Evolutionary conservation across 169 alveolate species (phyloP).

Genomic region (Babesia gibsoni): DNA sequence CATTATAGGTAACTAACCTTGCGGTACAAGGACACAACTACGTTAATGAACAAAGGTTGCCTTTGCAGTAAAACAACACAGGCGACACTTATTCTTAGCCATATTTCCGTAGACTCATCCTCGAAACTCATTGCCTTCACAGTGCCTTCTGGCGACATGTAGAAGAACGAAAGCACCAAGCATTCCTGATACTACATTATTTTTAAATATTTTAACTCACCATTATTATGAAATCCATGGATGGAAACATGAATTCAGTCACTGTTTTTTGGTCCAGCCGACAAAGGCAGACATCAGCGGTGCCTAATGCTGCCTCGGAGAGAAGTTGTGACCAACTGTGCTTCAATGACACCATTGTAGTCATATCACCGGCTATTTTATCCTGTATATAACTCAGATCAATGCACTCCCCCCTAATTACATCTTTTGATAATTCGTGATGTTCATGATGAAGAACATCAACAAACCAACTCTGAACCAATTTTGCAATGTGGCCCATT

Average conservation of each 20-base stretch:
- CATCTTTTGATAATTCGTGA: no score
- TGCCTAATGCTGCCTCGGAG: conserved; percentile 25
- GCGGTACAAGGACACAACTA: conserved; percentile 16
- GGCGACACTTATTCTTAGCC: conserved; percentile 3
- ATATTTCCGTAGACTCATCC: not conserved
- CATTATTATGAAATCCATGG: conserved; percentile 10
- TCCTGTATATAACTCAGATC: not conserved
- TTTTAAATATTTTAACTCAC: not conserved
- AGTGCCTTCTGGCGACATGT: conserved; percentile 12
- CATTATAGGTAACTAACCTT: conserved; percentile 20
- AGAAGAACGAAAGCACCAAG: conserved; percentile 20
- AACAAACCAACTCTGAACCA: not conserved
- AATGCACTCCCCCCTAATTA: not conserved
- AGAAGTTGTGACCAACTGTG: conserved; percentile 5
- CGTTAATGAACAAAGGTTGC: conserved; percentile 25
- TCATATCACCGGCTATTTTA: not conserved
- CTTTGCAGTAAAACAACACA: conserved; percentile 26
- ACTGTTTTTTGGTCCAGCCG: conserved; percentile 24
- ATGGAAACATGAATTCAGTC: not conserved
- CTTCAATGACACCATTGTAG: not conserved
- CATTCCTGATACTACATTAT: conserved; percentile 1
- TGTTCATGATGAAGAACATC: not conserved
- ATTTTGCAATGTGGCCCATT: not conserved
- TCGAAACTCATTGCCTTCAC: not conserved
- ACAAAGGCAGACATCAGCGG: conserved; percentile 35